Evolutionary conservation across 164 flowering plant genomes (phyloP).

Genomic region (Echeveria elegans): DNA sequence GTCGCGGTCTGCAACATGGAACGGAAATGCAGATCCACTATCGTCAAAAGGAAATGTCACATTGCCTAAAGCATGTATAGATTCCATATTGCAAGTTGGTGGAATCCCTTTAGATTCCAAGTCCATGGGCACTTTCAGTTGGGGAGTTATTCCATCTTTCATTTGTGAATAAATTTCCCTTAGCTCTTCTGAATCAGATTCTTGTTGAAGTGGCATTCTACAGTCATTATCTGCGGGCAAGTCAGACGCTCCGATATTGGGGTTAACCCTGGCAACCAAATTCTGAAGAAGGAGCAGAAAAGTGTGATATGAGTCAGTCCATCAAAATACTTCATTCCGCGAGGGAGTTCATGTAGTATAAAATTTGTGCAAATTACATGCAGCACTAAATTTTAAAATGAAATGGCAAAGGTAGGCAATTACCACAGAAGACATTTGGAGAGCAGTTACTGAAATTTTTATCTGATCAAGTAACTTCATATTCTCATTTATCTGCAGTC

Average conservation of each 20-base stretch:
- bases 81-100: conserved; percentile 12
- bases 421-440: conserved; percentile 44
- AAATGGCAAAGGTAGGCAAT: conserved; percentile 9
- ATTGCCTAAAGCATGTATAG: conserved; percentile 14
- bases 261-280: neutral
- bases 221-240: conserved; percentile 4
- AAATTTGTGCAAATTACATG: neutral
- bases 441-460: conserved; percentile 33
- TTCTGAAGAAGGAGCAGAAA: neutral
- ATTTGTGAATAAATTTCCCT: conserved; percentile 18
- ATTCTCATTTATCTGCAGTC: conserved; percentile 52
- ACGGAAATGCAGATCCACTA: conserved; percentile 14
- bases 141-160: conserved; percentile 6
- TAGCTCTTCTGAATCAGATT: conserved; percentile 14
- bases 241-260: neutral
- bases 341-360: neutral
- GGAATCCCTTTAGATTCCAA: neutral
- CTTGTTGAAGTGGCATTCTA: conserved; percentile 2
- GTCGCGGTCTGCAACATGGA: conserved; percentile 12
- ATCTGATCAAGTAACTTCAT: conserved; percentile 38
- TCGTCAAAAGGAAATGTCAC: conserved; percentile 16
- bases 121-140: conserved; percentile 1
- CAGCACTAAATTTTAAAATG: conserved; percentile 15
- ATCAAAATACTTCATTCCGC: neutral
- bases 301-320: neutral